Percentiles rank a stretch among this genome's conserved stretches.
Conservation (phyloP, 768 basidiomycete genomes). For the Pleurotus platypus region DNA sequence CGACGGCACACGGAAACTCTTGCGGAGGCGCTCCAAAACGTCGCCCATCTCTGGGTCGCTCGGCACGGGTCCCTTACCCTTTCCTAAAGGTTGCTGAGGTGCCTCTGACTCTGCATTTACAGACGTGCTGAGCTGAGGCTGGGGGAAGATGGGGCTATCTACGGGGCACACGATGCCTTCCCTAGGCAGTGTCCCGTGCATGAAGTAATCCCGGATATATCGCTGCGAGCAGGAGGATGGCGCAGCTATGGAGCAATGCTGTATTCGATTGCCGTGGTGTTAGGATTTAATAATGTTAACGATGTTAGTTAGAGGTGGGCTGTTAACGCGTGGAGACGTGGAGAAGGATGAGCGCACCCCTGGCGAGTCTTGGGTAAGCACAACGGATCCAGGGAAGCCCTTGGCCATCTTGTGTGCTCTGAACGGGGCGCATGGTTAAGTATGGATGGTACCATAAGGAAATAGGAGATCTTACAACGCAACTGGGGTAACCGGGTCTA, state of each 20-base stretch:
- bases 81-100: neutral
- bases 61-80: no score
- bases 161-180: constrained; percentile 36
- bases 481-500: constrained; percentile 29
- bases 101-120: no score
- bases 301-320: no score
- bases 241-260: constrained; percentile 18
- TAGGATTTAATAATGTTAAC: no score
- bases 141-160: constrained; percentile 22
- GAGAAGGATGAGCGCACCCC: constrained; percentile 25
- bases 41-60: neutral
- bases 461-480: constrained; percentile 15
- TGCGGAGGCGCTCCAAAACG: neutral
- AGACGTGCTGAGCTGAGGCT: neutral
- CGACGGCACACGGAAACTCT: neutral
- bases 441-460: neutral
- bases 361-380: constrained; percentile 38
- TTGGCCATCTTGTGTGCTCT: constrained; percentile 37
- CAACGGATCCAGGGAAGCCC: constrained; percentile 31
- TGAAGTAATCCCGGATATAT: constrained; percentile 36
- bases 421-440: neutral
- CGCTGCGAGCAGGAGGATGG: constrained; percentile 20
- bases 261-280: neutral
- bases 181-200: constrained; percentile 34
- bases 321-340: neutral